phyloP scores from a whole-genome alignment of 148 eudicot species.

The Persicaria maculosa region DNA sequence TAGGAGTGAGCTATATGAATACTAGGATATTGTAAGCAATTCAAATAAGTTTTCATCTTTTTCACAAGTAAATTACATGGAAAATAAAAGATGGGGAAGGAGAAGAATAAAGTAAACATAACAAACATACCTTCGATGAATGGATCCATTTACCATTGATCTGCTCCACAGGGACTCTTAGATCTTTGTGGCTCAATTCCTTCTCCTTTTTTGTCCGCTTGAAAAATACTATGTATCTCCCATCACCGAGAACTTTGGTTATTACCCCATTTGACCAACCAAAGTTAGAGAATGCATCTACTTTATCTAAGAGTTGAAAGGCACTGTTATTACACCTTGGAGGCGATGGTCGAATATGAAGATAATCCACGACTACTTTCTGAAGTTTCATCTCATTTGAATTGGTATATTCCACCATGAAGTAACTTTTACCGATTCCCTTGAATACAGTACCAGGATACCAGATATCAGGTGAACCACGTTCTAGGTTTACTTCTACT shows the following conservation, averaged over 20 bases:
- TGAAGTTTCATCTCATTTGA: constrained; percentile 19
- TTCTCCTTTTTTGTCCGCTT: constrained; percentile 30
- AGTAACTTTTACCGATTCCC: constrained; percentile 19
- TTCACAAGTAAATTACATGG: not conserved
- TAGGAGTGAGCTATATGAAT: not conserved
- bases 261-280: constrained; percentile 42
- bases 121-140: constrained; percentile 31
- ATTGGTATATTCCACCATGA: constrained; percentile 31
- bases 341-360: constrained; percentile 33
- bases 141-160: constrained; percentile 27
- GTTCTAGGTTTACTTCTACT: constrained; percentile 40
- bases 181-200: constrained; percentile 26
- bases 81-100: not conserved
- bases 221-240: constrained; percentile 33
- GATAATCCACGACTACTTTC: constrained; percentile 17
- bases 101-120: not conserved
- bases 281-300: constrained; percentile 32
- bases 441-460: constrained; percentile 14
- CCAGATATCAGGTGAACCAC: constrained; percentile 22
- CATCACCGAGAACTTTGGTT: constrained; percentile 28
- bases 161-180: constrained; percentile 39
- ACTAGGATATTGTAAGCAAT: not conserved
- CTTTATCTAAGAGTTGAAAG: constrained; percentile 35
- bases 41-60: not conserved
- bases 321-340: constrained; percentile 21